Evolutionary conservation across 2,329 filamentous ascomycete species (phyloP).

Genomic region (Rasamsonia emersonii): DNA sequence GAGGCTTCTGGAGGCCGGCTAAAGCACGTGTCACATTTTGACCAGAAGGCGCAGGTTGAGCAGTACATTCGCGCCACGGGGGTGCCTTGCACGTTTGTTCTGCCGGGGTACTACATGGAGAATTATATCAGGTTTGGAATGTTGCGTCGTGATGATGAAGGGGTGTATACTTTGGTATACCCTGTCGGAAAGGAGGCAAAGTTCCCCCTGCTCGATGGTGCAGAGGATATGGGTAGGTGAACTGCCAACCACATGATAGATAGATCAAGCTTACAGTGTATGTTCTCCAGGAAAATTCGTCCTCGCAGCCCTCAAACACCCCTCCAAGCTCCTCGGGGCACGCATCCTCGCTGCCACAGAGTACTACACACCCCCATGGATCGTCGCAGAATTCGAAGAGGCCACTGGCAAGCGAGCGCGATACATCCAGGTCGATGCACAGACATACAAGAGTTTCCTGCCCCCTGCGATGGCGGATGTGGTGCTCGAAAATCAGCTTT

Average conservation of each 20-base stretch:
- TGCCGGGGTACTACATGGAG: no score
- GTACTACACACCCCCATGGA: not conserved
- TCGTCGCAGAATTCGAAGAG: not conserved
- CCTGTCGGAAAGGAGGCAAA: no score
- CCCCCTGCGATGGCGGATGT: not conserved
- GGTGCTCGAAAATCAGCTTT: conserved; percentile 3
- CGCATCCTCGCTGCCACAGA: not conserved
- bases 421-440: not conserved
- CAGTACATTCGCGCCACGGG: conserved; percentile 19
- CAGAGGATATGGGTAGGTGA: no score
- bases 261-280: no score
- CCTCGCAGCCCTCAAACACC: not conserved
- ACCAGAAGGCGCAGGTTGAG: conserved; percentile 26
- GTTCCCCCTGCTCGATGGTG: no score
- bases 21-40: conserved; percentile 24
- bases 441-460: not conserved
- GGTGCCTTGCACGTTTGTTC: no score
- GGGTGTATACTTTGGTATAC: no score
- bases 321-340: not conserved
- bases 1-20: conserved; percentile 24
- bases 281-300: conserved; percentile 2
- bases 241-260: no score
- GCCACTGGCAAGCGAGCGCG: not conserved
- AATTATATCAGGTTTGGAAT: no score
- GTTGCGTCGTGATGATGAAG: no score